These are phyloP conservation scores for Gossypium aridum DNA, from an alignment of 441 rosid genomes.

Conservation along the genomic window DNA sequence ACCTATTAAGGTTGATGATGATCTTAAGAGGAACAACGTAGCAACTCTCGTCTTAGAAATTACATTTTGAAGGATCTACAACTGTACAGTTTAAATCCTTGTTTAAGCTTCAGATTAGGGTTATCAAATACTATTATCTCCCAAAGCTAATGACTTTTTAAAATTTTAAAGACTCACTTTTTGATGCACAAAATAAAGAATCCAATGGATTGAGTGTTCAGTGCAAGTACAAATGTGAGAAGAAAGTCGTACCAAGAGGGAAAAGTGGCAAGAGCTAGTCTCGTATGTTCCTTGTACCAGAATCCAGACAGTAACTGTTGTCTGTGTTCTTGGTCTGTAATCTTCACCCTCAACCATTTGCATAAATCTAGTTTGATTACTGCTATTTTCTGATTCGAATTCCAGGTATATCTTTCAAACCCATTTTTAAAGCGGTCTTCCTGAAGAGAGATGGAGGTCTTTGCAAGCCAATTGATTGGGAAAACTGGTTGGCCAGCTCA, in stretches of 20 bases:
- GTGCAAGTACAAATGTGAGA: conserved; percentile 2
- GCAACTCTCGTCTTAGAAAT: too few species aligned
- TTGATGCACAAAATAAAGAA: neutral
- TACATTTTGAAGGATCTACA: too few species aligned
- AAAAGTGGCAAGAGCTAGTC: neutral
- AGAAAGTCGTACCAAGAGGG: neutral
- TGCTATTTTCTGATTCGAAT: conserved; percentile 53
- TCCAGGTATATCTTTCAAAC: conserved; percentile 82
- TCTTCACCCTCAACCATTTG: neutral
- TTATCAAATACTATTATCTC: neutral
- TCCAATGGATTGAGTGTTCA: neutral
- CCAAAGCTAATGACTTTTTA: neutral
- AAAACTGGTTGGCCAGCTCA: conserved; percentile 69
- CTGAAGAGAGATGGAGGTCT: conserved; percentile 67
- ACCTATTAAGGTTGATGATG: too few species aligned
- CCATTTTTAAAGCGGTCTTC: conserved; percentile 84
- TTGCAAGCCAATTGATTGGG: conserved; percentile 69
- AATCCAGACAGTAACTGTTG: neutral
- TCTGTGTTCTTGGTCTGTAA: neutral
- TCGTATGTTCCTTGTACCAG: neutral
- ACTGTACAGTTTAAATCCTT: neutral
- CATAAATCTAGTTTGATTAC: neutral
- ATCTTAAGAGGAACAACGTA: neutral
- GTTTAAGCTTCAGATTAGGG: neutral
- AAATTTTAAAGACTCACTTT: neutral